Percentiles rank a stretch among this genome's conserved stretches.
Conservation (phyloP, 208 protist species). For the Leishmania tarentolae region DNA sequence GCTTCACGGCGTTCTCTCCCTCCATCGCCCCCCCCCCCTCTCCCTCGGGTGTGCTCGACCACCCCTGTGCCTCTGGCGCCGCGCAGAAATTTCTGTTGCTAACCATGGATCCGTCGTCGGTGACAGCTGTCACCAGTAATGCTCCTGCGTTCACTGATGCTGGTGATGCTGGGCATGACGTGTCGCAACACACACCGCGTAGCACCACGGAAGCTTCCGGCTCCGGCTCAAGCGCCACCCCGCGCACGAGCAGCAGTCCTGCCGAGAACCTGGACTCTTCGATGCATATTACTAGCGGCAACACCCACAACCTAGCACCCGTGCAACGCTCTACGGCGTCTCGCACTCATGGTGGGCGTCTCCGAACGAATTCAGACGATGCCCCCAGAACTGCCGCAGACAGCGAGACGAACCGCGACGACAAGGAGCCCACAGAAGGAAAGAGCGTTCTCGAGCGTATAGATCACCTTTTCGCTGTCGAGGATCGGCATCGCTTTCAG, state of each 20-base stretch:
- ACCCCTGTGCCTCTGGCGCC: not conserved
- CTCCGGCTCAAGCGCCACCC: slow-evolving; percentile 10
- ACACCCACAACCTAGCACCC: not conserved
- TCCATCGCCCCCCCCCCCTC: too few species aligned
- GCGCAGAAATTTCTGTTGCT: not conserved
- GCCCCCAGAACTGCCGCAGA: not conserved
- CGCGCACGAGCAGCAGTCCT: slow-evolving; percentile 5
- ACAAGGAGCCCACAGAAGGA: slow-evolving; percentile 6
- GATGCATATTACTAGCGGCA: not conserved
- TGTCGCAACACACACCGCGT: slow-evolving; percentile 11
- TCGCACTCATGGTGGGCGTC: not conserved
- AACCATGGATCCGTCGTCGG: not conserved
- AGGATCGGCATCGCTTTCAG: slow-evolving; percentile 34
- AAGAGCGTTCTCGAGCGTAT: slow-evolving; percentile 18
- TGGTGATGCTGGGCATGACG: not conserved
- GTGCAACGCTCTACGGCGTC: not conserved
- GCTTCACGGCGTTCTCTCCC: too few species aligned
- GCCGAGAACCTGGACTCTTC: not conserved
- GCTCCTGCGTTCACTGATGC: not conserved
- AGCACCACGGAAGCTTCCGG: slow-evolving; percentile 23
- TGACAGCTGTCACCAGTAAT: not conserved
- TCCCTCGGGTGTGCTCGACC: not conserved
- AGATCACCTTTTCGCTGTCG: slow-evolving; percentile 20
- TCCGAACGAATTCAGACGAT: not conserved
- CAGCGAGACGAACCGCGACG: not conserved